Base-by-base conservation (phyloP, 768 basidiomycete genomes). In the Boletus tylopilopsis region DNA sequence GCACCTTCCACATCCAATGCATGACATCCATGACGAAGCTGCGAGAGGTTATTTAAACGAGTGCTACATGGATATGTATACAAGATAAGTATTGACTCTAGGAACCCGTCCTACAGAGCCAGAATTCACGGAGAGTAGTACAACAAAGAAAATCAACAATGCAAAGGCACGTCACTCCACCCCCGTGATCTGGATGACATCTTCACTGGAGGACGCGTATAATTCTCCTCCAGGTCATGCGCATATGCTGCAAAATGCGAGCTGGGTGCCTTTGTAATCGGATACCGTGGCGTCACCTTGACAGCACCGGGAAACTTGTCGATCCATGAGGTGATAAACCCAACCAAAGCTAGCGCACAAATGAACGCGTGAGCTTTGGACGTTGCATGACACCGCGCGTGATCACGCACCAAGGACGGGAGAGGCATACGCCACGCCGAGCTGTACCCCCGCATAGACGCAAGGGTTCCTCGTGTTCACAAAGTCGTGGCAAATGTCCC, bases 401-500 rank as follows among this genome's bases (percentile, higher is more conserved):
- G 47, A 44, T 1, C 40, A 44, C 66, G 41, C 48, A 73, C 72
- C 62, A 29, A 58, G 32, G 35, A 57, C 23, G 16, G 63, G 50
- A 11, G 61, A 44, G n/a, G 63, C 32, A 24, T 67, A 73, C 16
- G 68, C 67, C 50, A 72, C 24, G 19, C 47, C 54, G 22, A 70
- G 54, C 4, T 70, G 53, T 3, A 59, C 54, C 12, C 53, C 47
- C 2, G 64, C 64, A 12, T 46, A 46, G 13, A 51, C 38, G 23
- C 67, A 66, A 5, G 67, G 47, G 47, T 62, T 45, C 0, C 40
- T 27, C 12, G 57, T 29, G 1, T 56, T 49, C 32, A 52, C 52
- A 19, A 73, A 68, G 44, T 73, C 69, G 5, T 49, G 49, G 56
- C 67, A 68, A 23, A 71, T 58, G 30, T 47, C 52, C n/a, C 42